Conservation (phyloP, 2,329 filamentous ascomycete species). For the Cladosporium sp. region DNA sequence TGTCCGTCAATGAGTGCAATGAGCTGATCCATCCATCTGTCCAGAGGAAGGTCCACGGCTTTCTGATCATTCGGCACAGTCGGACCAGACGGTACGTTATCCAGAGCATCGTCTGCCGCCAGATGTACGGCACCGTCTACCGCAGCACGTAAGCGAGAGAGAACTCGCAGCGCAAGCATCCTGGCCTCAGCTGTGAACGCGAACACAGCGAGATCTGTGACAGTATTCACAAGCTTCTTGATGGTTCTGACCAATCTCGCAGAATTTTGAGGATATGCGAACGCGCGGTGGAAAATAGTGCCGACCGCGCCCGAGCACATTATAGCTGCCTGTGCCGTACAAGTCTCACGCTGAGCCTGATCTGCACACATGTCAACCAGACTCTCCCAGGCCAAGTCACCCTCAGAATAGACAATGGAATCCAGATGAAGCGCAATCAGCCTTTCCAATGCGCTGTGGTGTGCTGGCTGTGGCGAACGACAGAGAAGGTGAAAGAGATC, state of each 20-base stretch:
- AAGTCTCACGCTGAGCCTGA: background rate
- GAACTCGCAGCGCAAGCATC: conserved; percentile 10
- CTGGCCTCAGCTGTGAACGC: conserved; percentile 7
- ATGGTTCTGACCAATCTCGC: conserved; percentile 5
- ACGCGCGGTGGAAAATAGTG: conserved; percentile 7
- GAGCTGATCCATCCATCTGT: conserved; percentile 15
- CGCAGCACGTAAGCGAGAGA: conserved; percentile 20
- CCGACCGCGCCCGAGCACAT: background rate
- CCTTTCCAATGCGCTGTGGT: background rate
- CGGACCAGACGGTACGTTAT: background rate
- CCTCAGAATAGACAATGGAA: conserved; percentile 7
- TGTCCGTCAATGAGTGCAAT: conserved; percentile 11
- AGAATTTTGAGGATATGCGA: conserved; percentile 9
- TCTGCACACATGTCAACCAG: conserved; percentile 9
- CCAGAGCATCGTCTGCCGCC: conserved; percentile 4
- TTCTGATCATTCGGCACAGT: conserved; percentile 7
- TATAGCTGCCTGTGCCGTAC: conserved; percentile 5
- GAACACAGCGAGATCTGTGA: conserved; percentile 7
- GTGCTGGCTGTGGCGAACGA: background rate
- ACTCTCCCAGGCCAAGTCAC: conserved; percentile 8
- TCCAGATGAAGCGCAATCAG: conserved; percentile 4
- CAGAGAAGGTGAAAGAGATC: conserved; percentile 2
- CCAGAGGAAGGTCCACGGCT: conserved; percentile 7
- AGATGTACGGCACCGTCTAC: conserved; percentile 18
- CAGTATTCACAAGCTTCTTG: conserved; percentile 4